These are phyloP conservation scores for Chloranthus sessilifolius DNA, from an alignment of 164 flowering plant genomes.

Conservation along the genomic window DNA sequence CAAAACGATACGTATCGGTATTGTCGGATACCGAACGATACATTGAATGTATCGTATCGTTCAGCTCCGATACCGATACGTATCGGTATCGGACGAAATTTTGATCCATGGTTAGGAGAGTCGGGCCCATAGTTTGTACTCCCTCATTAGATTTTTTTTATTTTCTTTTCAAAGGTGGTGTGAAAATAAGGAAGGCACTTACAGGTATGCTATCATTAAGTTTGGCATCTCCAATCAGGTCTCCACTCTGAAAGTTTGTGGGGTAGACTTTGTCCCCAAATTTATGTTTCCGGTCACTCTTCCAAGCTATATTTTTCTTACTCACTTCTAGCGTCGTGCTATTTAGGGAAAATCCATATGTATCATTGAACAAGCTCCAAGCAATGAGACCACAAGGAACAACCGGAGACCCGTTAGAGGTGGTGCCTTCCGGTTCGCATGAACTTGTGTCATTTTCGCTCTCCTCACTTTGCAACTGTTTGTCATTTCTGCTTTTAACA, in stretches of 20 bases:
- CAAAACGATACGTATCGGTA: too few relatives aligned
- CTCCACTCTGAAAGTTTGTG: conserved; percentile 67
- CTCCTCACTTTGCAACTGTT: conserved; percentile 43
- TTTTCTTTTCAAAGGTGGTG: too few relatives aligned
- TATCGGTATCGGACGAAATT: too few relatives aligned
- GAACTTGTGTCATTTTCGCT: conserved; percentile 20
- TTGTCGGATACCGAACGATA: too few relatives aligned
- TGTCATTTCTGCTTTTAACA: conserved; percentile 75
- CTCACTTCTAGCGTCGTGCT: conserved; percentile 32
- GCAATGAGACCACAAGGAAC: conserved; percentile 93
- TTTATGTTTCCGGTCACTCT: conserved; percentile 65
- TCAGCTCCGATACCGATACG: too few relatives aligned
- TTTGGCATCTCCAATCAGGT: conserved; percentile 72
- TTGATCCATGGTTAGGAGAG: too few relatives aligned
- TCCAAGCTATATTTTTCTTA: conserved; percentile 82
- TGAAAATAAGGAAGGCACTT: conserved; percentile 10
- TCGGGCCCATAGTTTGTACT: too few relatives aligned
- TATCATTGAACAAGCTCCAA: conserved; percentile 89
- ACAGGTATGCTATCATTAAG: conserved; percentile 74
- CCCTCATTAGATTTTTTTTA: too few relatives aligned
- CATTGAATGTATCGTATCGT: too few relatives aligned
- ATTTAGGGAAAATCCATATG: conserved; percentile 49
- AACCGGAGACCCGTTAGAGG: conserved; percentile 26
- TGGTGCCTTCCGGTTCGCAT: conserved; percentile 51
- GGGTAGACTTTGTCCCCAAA: conserved; percentile 79